Percentiles rank a stretch among this genome's conserved stretches.
Conservation (phyloP, 768 basidiomycete species). For the Lactifluus piperatus region DNA sequence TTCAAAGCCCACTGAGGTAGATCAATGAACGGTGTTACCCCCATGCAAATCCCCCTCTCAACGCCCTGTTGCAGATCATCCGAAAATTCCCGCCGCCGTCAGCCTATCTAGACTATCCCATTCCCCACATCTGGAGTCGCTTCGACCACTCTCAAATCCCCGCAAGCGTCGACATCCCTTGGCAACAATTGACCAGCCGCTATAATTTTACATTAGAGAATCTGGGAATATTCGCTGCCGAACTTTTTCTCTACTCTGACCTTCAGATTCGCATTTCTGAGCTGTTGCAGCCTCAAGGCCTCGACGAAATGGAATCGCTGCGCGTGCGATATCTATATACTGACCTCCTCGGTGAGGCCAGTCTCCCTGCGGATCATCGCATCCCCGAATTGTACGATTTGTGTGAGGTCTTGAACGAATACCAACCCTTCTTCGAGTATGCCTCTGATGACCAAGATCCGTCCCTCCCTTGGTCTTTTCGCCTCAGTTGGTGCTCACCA, state of each 20-base stretch:
- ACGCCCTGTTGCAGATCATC: constrained; percentile 4
- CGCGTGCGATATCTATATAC: constrained; percentile 15
- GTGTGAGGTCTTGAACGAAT: constrained; percentile 40
- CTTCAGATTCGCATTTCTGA: constrained; percentile 41
- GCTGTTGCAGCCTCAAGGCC: constrained; percentile 26
- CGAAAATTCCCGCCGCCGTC: constrained; percentile 27
- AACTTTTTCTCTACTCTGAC: constrained; percentile 59
- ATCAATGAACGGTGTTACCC: constrained; percentile 11
- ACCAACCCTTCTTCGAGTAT: constrained; percentile 32
- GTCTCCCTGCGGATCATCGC: not conserved
- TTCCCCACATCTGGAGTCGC: constrained; percentile 45
- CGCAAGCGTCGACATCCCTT: constrained; percentile 38
- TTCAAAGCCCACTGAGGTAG: constrained; percentile 59
- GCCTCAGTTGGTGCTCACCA: constrained; percentile 59
- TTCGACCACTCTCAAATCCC: constrained; percentile 34
- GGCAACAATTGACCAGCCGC: constrained; percentile 51
- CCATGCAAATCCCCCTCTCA: not conserved
- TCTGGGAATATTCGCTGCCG: constrained; percentile 68
- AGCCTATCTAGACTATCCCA: constrained; percentile 44
- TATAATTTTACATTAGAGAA: constrained; percentile 52
- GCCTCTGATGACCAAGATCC: constrained; percentile 30
- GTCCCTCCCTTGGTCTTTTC: constrained; percentile 29
- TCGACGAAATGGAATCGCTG: constrained; percentile 24
- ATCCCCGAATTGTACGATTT: constrained; percentile 29
- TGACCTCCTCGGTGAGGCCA: not conserved